Conservation (phyloP, 2,329 filamentous ascomycete genomes). For the Atkinsonella hypoxylon region DNA sequence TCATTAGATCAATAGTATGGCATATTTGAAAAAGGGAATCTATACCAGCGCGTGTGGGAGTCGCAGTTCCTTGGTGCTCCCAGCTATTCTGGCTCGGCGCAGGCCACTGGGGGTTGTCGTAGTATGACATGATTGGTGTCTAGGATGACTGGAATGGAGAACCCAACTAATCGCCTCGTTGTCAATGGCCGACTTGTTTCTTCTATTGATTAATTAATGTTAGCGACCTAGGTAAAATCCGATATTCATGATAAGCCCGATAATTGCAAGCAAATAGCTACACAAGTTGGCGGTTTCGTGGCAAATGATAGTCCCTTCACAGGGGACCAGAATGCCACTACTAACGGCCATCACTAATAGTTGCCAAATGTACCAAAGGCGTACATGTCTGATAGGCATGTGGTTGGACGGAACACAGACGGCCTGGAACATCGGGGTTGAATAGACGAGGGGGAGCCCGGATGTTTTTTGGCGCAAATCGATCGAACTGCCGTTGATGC, state of each 20-base stretch:
- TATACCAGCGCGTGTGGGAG: slow-evolving; percentile 29
- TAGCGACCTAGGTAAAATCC: too few relatives aligned
- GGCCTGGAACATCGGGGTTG: neutral
- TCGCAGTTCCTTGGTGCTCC: slow-evolving; percentile 31
- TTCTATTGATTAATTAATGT: too few relatives aligned
- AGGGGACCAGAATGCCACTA: too few relatives aligned
- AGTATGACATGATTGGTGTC: slow-evolving; percentile 28
- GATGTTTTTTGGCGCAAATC: neutral
- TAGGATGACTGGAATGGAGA: too few relatives aligned
- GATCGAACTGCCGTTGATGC: neutral
- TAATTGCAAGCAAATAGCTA: too few relatives aligned
- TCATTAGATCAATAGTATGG: slow-evolving; percentile 1
- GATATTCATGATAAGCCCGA: too few relatives aligned
- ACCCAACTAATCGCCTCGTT: too few relatives aligned
- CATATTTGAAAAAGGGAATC: neutral
- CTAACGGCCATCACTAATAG: too few relatives aligned
- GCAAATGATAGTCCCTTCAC: too few relatives aligned
- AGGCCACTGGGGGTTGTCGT: slow-evolving; percentile 32
- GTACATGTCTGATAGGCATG: neutral
- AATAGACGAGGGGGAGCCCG: neutral
- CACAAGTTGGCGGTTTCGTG: too few relatives aligned
- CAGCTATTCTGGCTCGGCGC: slow-evolving; percentile 28
- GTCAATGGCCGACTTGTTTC: too few relatives aligned
- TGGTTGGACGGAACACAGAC: neutral
- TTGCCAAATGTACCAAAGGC: neutral